Percentiles rank a stretch among this genome's conserved stretches.
These are phyloP conservation scores for Moringa oleifera DNA, from an alignment of 345 rosid species.

Conservation along the genomic window DNA sequence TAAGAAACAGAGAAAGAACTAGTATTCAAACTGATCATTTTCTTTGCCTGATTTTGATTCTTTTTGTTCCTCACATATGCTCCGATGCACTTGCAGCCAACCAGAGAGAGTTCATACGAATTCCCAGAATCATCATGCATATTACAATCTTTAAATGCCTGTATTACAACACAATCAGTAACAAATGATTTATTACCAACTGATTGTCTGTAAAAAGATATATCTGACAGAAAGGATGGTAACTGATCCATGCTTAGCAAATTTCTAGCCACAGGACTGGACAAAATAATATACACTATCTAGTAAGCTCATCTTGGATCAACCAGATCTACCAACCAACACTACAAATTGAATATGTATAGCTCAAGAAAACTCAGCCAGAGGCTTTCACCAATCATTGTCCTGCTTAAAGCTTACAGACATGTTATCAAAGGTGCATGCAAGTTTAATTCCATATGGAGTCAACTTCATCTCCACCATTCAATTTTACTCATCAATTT, in stretches of 20 bases:
- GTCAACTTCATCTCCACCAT: no score
- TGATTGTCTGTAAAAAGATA: no score
- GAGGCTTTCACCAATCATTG: no score
- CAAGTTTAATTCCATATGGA: no score
- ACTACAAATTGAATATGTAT: no score
- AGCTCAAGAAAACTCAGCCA: no score
- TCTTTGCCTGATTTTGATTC: conserved; percentile 87
- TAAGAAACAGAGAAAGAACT: conserved; percentile 12
- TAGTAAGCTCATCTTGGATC: no score
- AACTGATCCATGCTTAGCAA: neutral
- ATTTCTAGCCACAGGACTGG: neutral
- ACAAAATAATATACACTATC: no score
- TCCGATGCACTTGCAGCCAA: conserved; percentile 88
- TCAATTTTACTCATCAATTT: no score
- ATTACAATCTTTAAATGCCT: conserved; percentile 82
- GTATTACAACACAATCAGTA: conserved; percentile 17
- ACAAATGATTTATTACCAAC: neutral
- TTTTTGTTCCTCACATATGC: conserved; percentile 93
- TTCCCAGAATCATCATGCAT: conserved; percentile 49
- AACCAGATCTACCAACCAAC: no score
- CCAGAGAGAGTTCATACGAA: conserved; percentile 70
- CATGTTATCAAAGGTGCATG: no score
- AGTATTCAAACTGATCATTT: conserved; percentile 1
- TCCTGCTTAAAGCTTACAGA: no score
- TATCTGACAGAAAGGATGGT: neutral